Evolutionary conservation across 1,284 basidiomycete species (phyloP).

Genomic region (Veloboletus limbatus): DNA sequence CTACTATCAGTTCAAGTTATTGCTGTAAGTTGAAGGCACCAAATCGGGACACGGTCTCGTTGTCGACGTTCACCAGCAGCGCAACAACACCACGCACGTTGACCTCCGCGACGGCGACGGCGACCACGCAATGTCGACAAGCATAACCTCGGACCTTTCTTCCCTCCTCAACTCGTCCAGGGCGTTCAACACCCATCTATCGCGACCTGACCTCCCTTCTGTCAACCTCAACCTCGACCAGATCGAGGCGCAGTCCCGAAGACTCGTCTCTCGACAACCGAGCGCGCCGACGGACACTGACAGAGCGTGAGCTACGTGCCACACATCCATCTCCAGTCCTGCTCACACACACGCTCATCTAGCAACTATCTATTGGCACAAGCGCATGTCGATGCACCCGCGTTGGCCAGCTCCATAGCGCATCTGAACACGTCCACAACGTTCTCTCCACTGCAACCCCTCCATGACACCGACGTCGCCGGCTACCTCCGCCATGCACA

Average conservation of each 20-base stretch:
- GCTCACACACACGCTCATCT: conserved; percentile 29
- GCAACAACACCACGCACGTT: too few species aligned
- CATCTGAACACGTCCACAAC: conserved; percentile 82
- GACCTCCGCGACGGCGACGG: too few species aligned
- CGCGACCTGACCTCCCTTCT: conserved; percentile 75
- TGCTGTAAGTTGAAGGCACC: too few species aligned
- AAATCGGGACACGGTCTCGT: too few species aligned
- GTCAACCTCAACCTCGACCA: conserved; percentile 89
- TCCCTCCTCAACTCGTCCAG: conserved; percentile 70
- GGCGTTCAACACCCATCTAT: conserved; percentile 71
- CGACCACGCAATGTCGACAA: conserved; percentile 11
- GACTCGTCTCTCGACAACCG: conserved; percentile 71
- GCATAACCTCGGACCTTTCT: conserved; percentile 58
- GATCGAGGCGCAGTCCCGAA: conserved; percentile 84
- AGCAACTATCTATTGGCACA: conserved; percentile 84
- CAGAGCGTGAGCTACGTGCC: conserved; percentile 59
- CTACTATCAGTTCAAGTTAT: too few species aligned
- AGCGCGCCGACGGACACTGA: conserved; percentile 60
- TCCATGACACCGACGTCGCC: conserved; percentile 88
- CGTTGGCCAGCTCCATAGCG: conserved; percentile 75
- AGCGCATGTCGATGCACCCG: conserved; percentile 84
- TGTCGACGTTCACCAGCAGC: too few species aligned
- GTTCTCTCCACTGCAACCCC: conserved; percentile 84
- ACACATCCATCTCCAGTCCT: conserved; percentile 2
- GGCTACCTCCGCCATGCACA: conserved; percentile 89